Evolutionary conservation across 192 early-diverging fungal species (phyloP), one percentile per base, ranked within the genome.

Genomic region (Paraglomus occultum): DNA sequence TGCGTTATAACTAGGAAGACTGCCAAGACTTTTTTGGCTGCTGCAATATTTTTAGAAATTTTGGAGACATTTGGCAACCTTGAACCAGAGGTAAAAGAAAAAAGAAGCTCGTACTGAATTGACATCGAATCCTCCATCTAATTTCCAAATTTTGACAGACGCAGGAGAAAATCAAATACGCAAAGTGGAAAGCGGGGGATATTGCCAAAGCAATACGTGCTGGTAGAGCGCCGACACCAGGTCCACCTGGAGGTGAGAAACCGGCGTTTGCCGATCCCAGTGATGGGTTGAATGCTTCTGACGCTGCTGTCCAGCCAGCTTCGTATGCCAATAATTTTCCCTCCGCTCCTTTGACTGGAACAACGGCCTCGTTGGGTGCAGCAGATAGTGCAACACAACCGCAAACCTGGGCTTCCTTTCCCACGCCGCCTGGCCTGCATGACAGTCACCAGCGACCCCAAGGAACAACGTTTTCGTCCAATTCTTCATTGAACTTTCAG

Each of bases 131-230:
- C 1, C 31, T 4, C 43, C 43, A 3, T 31, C 11, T 0, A 31
- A 31, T 31, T 31, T 42, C 20, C 48, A 42, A 22, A n/a, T n/a
- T 40, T 18, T 50, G 12, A 45, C 51, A 90, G 88, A 69, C 89
- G 40, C 75, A 87, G 61, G 89, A 93, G 68, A 99, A 96, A 77
- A 91, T 98, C 64, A 93, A 89, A 70, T 99, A 99, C 74, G 88
- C 96, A 1, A 96, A 96, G 72, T 99, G 92, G 89, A 91, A 97
- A 58, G 96, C 96, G 3, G 86, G 91, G 0, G 94, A 98, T 73
- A 99, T 99, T 39, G 80, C 95, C 39, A 96, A 93, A 73, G 93
- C 94, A 1, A 73, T 95, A 17, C 80, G 90, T 15, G 95, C 96
- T 73, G 97, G 96, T 4, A 82, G 91, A 38, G 64, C 51, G 14